Evolutionary conservation across 1,139 yeast genomes (phyloP), one percentile per base, ranked within the genome.

Genomic region (Scheffersomyces cryptocercus): DNA sequence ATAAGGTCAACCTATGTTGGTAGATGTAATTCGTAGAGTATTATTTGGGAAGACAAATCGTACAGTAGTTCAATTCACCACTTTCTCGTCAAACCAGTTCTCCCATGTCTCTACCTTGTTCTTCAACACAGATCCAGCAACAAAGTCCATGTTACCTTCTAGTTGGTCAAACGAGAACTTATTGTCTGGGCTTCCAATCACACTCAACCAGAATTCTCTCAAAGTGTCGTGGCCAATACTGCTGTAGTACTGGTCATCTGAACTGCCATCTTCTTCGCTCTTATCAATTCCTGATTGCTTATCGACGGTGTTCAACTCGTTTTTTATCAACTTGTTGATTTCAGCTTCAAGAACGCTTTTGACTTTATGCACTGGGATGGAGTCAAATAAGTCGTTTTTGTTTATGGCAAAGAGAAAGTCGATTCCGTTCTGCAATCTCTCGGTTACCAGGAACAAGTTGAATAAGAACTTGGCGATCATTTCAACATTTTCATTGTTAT

Each of bases 321-420:
- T 55, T 56, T 68, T 64, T 46, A 87, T 75, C 45, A 84, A 70
- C 43, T 73, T 75, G 40, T 80, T 76, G 53, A 91, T 77, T 59
- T 88, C 95, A 5, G 60, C 49, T 56, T 87, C 93, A 44, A 91
- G 63, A 36, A 81, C 61, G 20, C 69, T 68, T 52, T 71, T 75
- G 42, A 91, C 75, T 56, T 85, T 82, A 42, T 65, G 59, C 7
- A 83, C 73, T 14, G 95, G 93, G 50, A 88, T 78, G 13, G 95
- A 81, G 52, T 88, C 88, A 67, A 93, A 93, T 39, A 84, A 77
- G 57, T 93, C 98, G 37, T 77, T 77, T 61, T 90, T 90, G 67
- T 91, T 93, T 47, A 91, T 81, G 28, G 91, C 95, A 52, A 91
- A 68, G 45, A 88, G 68, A 41, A 85, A 70, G 59, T 87, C 93